Percentiles rank a stretch among this genome's conserved stretches.
These are phyloP conservation scores for Phlyctochytrium bullatum DNA, from an alignment of 192 early-diverging fungal species.

Conservation along the genomic window DNA sequence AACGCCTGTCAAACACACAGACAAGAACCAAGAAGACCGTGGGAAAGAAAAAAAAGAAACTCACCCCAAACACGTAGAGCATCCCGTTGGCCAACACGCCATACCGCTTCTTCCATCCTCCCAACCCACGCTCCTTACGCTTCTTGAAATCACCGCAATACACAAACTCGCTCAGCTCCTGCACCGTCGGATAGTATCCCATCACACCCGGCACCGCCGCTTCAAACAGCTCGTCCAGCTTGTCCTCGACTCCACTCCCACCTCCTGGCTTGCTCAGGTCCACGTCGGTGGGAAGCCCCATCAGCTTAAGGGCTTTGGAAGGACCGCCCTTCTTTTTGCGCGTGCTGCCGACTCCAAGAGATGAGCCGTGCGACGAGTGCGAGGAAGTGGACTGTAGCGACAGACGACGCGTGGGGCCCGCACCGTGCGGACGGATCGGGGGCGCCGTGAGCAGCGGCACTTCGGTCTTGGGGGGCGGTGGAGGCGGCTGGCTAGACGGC, in stretches of 20 bases:
- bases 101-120: not conserved
- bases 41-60: not conserved
- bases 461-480: not conserved
- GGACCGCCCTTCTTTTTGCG: not conserved
- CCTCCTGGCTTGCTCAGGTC: not conserved
- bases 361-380: not conserved
- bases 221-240: not conserved
- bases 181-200: not conserved
- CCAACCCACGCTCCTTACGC: not conserved
- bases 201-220: not conserved
- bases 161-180: not conserved
- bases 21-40: too few species aligned
- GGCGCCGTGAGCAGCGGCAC: not conserved
- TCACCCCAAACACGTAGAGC: not conserved
- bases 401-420: not conserved
- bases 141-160: conserved; percentile 1
- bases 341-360: not conserved
- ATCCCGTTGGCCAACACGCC: not conserved
- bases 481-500: not conserved
- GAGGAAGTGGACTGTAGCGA: not conserved
- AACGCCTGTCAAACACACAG: too few species aligned
- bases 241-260: not conserved
- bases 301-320: conserved; percentile 3
- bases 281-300: conserved; percentile 1
- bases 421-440: not conserved